phyloP scores from a whole-genome alignment of 2,329 filamentous ascomycete genomes.

The Penicillium sp. region DNA sequence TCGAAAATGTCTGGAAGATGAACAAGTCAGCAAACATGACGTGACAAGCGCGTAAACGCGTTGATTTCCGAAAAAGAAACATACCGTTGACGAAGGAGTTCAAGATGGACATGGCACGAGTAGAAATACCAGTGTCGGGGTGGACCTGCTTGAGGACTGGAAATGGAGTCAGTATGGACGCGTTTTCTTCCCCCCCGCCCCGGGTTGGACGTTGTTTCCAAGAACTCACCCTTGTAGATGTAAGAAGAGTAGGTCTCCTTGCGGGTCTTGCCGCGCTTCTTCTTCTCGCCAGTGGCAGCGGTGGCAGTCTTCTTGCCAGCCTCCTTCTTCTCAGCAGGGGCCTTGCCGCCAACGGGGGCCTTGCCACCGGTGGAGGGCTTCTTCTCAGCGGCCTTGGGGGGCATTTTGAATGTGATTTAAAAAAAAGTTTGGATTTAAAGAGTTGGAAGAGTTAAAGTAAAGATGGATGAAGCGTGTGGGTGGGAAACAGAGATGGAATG shows the following conservation, averaged over 20 bases:
- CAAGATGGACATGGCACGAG: slow-evolving; percentile 98
- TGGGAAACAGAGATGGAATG: slow-evolving; percentile 32
- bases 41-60: neutral
- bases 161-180: slow-evolving; percentile 18
- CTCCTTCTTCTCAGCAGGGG: slow-evolving; percentile 97
- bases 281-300: slow-evolving; percentile 93
- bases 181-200: neutral
- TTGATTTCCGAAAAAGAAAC: slow-evolving; percentile 30
- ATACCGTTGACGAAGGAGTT: slow-evolving; percentile 99
- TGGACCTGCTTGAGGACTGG: slow-evolving; percentile 99
- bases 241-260: slow-evolving; percentile 99
- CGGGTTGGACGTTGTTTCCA: neutral
- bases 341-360: slow-evolving; percentile 72
- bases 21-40: slow-evolving; percentile 2
- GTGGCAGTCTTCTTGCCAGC: slow-evolving; percentile 94
- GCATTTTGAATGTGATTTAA: slow-evolving; percentile 65
- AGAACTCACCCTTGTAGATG: slow-evolving; percentile 93
- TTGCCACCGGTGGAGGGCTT: slow-evolving; percentile 92
- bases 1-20: slow-evolving; percentile 84
- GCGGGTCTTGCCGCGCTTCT: slow-evolving; percentile 99
- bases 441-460: slow-evolving; percentile 12
- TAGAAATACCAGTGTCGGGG: slow-evolving; percentile 99
- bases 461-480: slow-evolving; percentile 37
- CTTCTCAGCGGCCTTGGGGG: slow-evolving; percentile 97
- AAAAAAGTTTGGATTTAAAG: slow-evolving; percentile 24